These are phyloP conservation scores for Hordeum pubiflorum DNA, from an alignment of 202 grass and related monocot genomes.

Conservation along the genomic window DNA sequence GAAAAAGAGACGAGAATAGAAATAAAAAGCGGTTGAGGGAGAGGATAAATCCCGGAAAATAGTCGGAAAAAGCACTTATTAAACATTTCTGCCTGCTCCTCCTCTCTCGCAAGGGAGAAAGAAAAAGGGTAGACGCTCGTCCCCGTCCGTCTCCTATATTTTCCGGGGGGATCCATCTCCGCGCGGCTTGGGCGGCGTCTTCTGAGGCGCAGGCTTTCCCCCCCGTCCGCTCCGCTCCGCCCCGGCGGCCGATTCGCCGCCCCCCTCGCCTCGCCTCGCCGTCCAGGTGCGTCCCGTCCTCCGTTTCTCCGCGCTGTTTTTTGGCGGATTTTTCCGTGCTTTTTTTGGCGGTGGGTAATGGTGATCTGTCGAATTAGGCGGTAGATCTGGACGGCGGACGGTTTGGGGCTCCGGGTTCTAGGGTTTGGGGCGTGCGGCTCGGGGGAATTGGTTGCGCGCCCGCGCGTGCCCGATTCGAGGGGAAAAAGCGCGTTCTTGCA, in stretches of 20 bases:
- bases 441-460: background rate
- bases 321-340: background rate
- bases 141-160: background rate
- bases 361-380: conserved; percentile 10
- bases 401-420: background rate
- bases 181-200: conserved; percentile 11
- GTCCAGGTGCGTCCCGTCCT: conserved; percentile 4
- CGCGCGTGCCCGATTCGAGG: background rate
- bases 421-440: background rate
- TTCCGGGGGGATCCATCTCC: background rate
- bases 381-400: conserved; percentile 5
- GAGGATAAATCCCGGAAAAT: background rate
- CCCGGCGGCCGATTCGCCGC: conserved; percentile 10
- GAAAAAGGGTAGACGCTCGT: background rate
- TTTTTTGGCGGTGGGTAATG: background rate
- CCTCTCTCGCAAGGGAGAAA: background rate
- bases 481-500: background rate
- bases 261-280: background rate
- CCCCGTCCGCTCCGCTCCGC: background rate
- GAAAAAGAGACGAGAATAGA: background rate
- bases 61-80: background rate
- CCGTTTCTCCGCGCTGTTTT: background rate
- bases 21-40: background rate
- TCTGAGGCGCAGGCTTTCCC: conserved; percentile 7
- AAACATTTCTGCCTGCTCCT: background rate